Evolutionary conservation across 257 asterid genomes (phyloP), one percentile per base, ranked within the genome.

Genomic region (Jacaranda mimosifolia): DNA sequence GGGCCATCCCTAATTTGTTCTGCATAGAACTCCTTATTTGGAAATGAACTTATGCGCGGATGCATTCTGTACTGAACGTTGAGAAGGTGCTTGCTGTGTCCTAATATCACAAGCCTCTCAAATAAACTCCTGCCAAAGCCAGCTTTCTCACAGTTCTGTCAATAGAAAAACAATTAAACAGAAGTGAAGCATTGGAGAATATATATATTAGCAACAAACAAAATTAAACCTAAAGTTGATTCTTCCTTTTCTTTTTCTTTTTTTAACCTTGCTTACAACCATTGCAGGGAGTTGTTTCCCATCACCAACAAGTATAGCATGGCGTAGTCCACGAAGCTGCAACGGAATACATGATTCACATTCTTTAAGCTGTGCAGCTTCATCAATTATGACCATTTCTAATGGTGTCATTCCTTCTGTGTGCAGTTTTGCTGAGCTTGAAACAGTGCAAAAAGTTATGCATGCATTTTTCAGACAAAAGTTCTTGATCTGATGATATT

Each of bases 341-440:
- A 93, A 83, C 4, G 98, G 93, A 18, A 93, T 86, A 10, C 79
- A 79, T 35, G 97, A 84, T 72, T 93, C 98, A 13, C 97, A 91
- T 74, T 93, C 97, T 80, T 93, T 91, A 36, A 91, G 83, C 73
- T 91, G 97, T 42, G 98, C 98, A 39, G 98, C 98, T 84, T 93
- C 98, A 77, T 93, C 97, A 32, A 93, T 83, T 55, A 91, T 77
- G 81, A 87, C 83, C 75, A 91, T 14, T 11, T 91, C 84, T 14
- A 87, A 21, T 6, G 88, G 82, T 3, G 40, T 42, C 85, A 83
- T 79, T 14, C 77, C 82, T 46, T 55, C 53, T 10, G 64, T 66
- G 36, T 79, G 87, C 86, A 94, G 72, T 68, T 81, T 91, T 9
- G 85, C 59, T 4, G 98, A 83, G 77, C 95, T 82, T 1, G 97